Conservation (phyloP, 192 early-diverging fungal genomes). For the Thoreauomyces humboldtii region DNA sequence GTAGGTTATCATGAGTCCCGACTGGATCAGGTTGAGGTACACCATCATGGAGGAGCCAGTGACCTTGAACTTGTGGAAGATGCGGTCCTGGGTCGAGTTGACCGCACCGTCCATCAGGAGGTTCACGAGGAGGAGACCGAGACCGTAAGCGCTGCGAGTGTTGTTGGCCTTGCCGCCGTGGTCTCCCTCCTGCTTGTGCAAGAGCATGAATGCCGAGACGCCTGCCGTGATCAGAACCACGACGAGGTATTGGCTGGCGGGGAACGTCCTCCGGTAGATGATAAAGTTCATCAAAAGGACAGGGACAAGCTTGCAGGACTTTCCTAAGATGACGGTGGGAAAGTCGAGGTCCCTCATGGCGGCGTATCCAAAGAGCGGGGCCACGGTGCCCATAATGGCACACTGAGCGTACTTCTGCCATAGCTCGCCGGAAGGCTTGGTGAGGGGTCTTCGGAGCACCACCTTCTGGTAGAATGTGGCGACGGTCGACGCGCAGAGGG, state of each 20-base stretch:
- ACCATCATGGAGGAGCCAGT: conserved; percentile 96
- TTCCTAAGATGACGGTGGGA: conserved; percentile 94
- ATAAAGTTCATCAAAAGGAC: conserved; percentile 94
- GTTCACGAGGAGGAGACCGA: conserved; percentile 80
- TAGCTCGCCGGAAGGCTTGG: conserved; percentile 26
- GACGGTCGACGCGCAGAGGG: conserved; percentile 70
- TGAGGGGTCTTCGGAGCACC: conserved; percentile 37
- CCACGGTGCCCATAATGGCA: conserved; percentile 69
- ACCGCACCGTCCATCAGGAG: conserved; percentile 90
- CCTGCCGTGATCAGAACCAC: conserved; percentile 87
- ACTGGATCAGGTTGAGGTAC: conserved; percentile 86
- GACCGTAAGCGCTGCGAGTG: conserved; percentile 72
- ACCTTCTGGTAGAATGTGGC: conserved; percentile 73
- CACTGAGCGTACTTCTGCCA: conserved; percentile 65
- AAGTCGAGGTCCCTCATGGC: conserved; percentile 94
- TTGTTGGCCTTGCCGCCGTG: conserved; percentile 39
- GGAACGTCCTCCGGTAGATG: conserved; percentile 83
- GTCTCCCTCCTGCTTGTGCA: conserved; percentile 53
- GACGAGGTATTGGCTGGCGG: conserved; percentile 82
- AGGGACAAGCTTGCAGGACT: conserved; percentile 95
- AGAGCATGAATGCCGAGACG: conserved; percentile 91
- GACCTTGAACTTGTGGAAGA: conserved; percentile 79
- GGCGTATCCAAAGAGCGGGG: conserved; percentile 91
- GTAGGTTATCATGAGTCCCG: conserved; percentile 70
- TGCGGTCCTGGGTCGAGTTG: conserved; percentile 94